Conservation (phyloP, 129 eudicot species). For the Escallonia herrerae region DNA sequence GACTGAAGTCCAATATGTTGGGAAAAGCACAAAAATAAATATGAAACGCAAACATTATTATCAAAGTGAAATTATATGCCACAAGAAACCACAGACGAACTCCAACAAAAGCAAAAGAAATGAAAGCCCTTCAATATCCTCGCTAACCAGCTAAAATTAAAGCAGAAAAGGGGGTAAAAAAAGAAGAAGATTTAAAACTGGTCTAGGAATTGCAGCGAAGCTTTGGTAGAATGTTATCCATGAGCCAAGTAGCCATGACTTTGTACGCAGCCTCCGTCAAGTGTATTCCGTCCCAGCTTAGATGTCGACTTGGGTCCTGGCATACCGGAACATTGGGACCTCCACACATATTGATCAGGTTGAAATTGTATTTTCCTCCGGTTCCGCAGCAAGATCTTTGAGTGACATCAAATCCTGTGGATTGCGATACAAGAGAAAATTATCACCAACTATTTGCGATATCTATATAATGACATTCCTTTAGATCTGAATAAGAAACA, state of each 20-base stretch:
- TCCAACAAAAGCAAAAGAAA: too few species aligned
- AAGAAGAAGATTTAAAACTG: too few species aligned
- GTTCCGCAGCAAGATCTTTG: constrained; percentile 24
- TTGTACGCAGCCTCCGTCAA: constrained; percentile 21
- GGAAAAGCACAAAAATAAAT: too few species aligned
- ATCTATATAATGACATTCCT: too few species aligned
- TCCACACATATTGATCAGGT: constrained; percentile 13
- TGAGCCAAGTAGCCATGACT: constrained; percentile 1
- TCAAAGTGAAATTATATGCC: too few species aligned
- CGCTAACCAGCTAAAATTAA: too few species aligned
- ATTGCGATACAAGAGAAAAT: not conserved
- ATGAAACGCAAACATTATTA: too few species aligned
- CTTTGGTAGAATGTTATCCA: not conserved
- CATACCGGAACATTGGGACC: constrained; percentile 12
- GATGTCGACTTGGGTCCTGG: constrained; percentile 5
- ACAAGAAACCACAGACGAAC: too few species aligned
- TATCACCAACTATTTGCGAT: too few species aligned
- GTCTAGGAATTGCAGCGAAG: not conserved
- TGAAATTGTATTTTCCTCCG: constrained; percentile 18
- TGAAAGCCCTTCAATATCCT: too few species aligned
- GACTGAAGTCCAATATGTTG: too few species aligned
- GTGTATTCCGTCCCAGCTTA: constrained; percentile 31
- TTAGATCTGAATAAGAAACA: not conserved
- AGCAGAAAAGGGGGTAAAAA: too few species aligned
- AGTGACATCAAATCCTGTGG: constrained; percentile 9